phyloP scores from a whole-genome alignment of 306 rosid genomes.

The Vicia faba region DNA sequence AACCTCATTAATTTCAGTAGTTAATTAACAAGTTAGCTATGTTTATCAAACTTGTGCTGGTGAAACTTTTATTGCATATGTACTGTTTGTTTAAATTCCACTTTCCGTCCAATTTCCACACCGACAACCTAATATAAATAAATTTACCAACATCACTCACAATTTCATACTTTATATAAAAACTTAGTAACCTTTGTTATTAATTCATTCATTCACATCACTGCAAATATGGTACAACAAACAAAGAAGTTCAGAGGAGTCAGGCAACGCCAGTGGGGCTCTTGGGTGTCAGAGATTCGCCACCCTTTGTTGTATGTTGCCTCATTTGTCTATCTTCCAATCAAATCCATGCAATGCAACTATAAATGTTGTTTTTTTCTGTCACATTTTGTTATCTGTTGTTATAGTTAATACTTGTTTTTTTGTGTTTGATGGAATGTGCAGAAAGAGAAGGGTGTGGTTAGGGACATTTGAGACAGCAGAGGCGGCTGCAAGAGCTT shows the following conservation, averaged over 20 bases:
- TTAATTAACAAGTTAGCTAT: slow-evolving; percentile 47
- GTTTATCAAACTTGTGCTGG: slow-evolving; percentile 61
- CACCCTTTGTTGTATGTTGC: slow-evolving; percentile 76
- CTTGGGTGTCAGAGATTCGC: slow-evolving; percentile 99
- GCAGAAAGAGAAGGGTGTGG: slow-evolving; percentile 97
- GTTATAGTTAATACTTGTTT: background rate
- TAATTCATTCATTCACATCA: slow-evolving; percentile 15
- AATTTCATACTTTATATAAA: background rate
- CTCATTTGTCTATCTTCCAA: background rate
- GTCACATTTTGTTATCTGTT: background rate
- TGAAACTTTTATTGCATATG: slow-evolving; percentile 74
- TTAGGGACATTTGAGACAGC: slow-evolving; percentile 98
- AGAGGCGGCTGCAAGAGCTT: slow-evolving; percentile 96
- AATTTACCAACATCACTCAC: background rate
- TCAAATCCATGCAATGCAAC: slow-evolving; percentile 9
- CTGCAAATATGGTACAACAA: slow-evolving; percentile 64
- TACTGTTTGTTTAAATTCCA: slow-evolving; percentile 36
- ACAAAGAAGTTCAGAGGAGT: slow-evolving; percentile 97
- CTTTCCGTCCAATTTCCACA: slow-evolving; percentile 63
- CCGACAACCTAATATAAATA: slow-evolving; percentile 64
- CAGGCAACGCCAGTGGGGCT: slow-evolving; percentile 99
- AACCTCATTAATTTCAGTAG: slow-evolving; percentile 56
- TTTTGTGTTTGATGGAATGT: background rate
- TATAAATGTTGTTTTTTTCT: slow-evolving; percentile 1
- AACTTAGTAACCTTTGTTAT: slow-evolving; percentile 9